Evolutionary conservation across 192 early-diverging fungal genomes (phyloP).

Genomic region (Coemansia sp.): DNA sequence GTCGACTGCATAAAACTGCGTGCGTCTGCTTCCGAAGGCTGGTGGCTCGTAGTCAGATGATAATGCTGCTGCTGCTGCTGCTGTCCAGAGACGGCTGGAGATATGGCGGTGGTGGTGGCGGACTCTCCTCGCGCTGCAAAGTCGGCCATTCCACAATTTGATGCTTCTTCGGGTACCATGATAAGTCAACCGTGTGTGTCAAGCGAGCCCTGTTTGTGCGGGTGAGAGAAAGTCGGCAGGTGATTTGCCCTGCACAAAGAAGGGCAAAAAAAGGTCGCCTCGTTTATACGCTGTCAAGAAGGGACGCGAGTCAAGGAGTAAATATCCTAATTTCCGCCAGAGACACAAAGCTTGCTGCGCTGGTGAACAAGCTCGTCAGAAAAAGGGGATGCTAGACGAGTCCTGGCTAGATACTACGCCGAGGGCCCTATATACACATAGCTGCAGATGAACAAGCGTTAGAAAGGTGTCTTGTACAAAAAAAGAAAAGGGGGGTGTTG

Average conservation of each 20-base stretch:
- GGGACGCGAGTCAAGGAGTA: not conserved
- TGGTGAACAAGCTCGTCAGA: not conserved
- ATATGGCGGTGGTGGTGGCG: not conserved
- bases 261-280: not conserved
- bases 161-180: conserved; percentile 4
- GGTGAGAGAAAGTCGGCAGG: not conserved
- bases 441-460: not conserved
- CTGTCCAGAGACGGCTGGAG: not conserved
- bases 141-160: not conserved
- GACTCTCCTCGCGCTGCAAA: not conserved
- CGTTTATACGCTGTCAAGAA: not conserved
- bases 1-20: conserved; percentile 7
- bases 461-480: not conserved
- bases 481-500: not conserved
- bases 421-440: not conserved
- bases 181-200: not conserved
- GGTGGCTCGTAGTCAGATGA: conserved; percentile 5
- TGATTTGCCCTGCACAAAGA: not conserved
- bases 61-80: not conserved
- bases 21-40: conserved; percentile 18
- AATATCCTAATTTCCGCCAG: conserved; percentile 5
- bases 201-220: not conserved
- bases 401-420: not conserved
- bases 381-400: not conserved
- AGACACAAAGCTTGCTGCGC: conserved; percentile 2